Percentiles rank a stretch among this genome's conserved stretches.
phyloP scores from a whole-genome alignment of 2,329 filamentous ascomycete species.

The Volutella citrinella region DNA sequence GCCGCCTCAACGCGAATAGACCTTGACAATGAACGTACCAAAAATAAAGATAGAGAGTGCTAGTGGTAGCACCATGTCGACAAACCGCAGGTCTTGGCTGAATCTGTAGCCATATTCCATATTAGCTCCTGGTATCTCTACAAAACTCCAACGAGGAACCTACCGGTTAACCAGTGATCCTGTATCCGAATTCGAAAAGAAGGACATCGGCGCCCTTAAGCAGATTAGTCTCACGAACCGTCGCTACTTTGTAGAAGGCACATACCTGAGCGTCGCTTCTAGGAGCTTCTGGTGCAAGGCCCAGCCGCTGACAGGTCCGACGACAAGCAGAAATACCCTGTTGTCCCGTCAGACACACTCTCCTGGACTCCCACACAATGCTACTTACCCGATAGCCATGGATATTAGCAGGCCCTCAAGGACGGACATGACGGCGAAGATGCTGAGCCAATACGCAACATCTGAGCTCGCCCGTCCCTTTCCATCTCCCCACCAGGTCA shows the following conservation, averaged over 20 bases:
- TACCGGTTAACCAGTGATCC: conserved; percentile 28
- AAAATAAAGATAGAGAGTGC: no score
- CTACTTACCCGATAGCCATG: conserved; percentile 24
- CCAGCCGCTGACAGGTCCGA: conserved; percentile 23
- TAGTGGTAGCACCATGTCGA: conserved; percentile 35
- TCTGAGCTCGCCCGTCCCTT: conserved; percentile 22
- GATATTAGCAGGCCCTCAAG: conserved; percentile 22
- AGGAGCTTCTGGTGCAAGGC: conserved; percentile 22
- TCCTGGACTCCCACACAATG: accelerated
- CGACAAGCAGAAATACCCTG: conserved; percentile 24
- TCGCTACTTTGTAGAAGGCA: no score
- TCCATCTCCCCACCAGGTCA: conserved; percentile 31
- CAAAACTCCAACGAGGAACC: no score
- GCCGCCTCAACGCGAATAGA: no score
- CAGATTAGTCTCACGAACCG: no score
- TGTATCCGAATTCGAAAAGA: conserved; percentile 25
- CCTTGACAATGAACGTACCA: no score
- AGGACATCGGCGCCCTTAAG: conserved; percentile 25
- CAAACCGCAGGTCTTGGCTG: conserved; percentile 37
- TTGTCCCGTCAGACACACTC: conserved; percentile 5
- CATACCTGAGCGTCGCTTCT: conserved; percentile 23
- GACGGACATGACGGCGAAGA: conserved; percentile 22
- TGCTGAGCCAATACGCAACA: conserved; percentile 28
- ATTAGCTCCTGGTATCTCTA: no score
- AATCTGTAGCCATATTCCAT: no score